Conservation (phyloP, 345 rosid species). For the Arabis hirsuta region DNA sequence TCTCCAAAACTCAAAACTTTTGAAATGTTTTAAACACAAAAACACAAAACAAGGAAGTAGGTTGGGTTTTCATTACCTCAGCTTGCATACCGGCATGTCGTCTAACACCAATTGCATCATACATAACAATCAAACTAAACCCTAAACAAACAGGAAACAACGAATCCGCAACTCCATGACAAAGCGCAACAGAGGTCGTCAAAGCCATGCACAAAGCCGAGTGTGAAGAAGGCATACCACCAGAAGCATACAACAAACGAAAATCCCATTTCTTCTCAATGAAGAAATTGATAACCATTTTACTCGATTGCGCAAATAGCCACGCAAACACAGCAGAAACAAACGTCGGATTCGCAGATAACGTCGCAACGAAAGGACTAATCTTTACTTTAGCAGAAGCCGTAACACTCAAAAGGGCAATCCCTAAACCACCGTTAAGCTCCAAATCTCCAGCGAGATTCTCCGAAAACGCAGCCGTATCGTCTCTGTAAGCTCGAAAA, state of each 20-base stretch:
- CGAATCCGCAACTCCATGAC: slow-evolving; percentile 89
- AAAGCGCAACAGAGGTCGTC: slow-evolving; percentile 92
- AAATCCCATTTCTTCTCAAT: slow-evolving; percentile 92
- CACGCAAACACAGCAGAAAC: slow-evolving; percentile 84
- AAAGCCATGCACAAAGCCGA: slow-evolving; percentile 87
- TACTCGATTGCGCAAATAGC: slow-evolving; percentile 71
- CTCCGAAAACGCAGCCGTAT: slow-evolving; percentile 45
- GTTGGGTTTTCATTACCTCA: slow-evolving; percentile 53
- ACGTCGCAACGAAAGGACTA: slow-evolving; percentile 77
- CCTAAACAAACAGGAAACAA: slow-evolving; percentile 94
- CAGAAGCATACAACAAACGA: slow-evolving; percentile 71
- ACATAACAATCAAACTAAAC: slow-evolving; percentile 92
- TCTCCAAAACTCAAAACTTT: slow-evolving; percentile 15
- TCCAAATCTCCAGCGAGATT: slow-evolving; percentile 42
- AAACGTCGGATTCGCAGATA: slow-evolving; percentile 84
- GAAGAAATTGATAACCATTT: slow-evolving; percentile 77
- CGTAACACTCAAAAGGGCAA: slow-evolving; percentile 70
- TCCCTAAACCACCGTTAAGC: slow-evolving; percentile 62
- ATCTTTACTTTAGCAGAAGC: slow-evolving; percentile 70
- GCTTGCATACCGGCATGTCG: slow-evolving; percentile 99
- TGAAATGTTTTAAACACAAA: not conserved
- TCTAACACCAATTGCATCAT: slow-evolving; percentile 92
- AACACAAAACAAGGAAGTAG: not conserved
- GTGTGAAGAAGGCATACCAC: slow-evolving; percentile 97
- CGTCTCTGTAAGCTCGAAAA: slow-evolving; percentile 47